These are phyloP conservation scores for Neolentinus lepideus DNA, from an alignment of 1,284 basidiomycete genomes.

Conservation along the genomic window DNA sequence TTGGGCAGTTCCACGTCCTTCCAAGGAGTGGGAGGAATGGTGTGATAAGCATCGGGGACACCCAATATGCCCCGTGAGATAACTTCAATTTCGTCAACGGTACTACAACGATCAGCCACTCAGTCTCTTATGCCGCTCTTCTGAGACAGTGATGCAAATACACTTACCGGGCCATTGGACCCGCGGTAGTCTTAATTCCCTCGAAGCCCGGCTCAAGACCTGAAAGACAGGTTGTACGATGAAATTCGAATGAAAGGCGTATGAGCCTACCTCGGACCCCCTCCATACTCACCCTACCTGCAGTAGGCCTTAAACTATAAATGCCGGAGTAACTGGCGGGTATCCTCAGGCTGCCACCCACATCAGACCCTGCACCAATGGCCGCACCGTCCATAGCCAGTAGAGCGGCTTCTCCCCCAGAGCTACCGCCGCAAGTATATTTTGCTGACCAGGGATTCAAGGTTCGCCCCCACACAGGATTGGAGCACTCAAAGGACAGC, in stretches of 20 bases:
- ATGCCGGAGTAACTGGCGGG: slow-evolving; percentile 78
- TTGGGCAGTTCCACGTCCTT: slow-evolving; percentile 43
- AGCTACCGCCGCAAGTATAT: slow-evolving; percentile 71
- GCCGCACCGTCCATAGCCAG: slow-evolving; percentile 71
- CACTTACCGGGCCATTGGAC: slow-evolving; percentile 73
- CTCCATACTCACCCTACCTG: slow-evolving; percentile 39
- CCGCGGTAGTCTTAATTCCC: slow-evolving; percentile 50
- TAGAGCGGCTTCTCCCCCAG: slow-evolving; percentile 75
- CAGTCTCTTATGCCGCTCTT: background rate
- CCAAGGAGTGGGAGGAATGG: slow-evolving; percentile 51
- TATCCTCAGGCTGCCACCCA: slow-evolving; percentile 74
- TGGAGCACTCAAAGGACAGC: slow-evolving; percentile 82
- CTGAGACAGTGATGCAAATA: background rate
- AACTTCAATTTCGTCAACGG: slow-evolving; percentile 61
- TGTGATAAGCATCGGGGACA: slow-evolving; percentile 29
- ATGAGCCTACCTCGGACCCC: slow-evolving; percentile 44
- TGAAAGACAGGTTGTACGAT: no score
- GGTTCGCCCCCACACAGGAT: slow-evolving; percentile 75
- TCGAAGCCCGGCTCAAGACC: slow-evolving; percentile 59
- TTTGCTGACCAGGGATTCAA: slow-evolving; percentile 61
- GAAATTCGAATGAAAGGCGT: background rate
- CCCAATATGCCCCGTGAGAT: slow-evolving; percentile 52
- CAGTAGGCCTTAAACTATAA: slow-evolving; percentile 72
- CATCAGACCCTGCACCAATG: slow-evolving; percentile 75
- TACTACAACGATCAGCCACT: slow-evolving; percentile 26